Evolutionary conservation across 2,329 filamentous ascomycete genomes (phyloP).

Genomic region (Microdochium trichocladiopsis): DNA sequence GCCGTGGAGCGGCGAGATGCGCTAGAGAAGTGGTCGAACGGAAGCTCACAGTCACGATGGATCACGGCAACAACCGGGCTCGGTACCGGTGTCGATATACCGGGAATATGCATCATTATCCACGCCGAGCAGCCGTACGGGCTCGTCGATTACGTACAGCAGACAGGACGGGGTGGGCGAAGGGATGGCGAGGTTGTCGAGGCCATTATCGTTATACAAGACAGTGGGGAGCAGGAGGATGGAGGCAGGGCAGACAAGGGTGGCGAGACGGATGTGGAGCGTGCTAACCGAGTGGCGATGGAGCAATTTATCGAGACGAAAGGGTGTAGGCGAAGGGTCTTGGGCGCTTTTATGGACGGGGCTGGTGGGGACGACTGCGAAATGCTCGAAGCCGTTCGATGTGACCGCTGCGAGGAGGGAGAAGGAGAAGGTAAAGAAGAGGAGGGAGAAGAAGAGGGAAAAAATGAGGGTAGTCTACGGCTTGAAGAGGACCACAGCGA

Average conservation of each 20-base stretch:
- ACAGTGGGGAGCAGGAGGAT: not conserved
- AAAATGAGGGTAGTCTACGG: not conserved
- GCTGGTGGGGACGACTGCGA: not conserved
- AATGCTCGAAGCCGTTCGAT: not conserved
- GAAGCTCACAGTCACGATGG: not conserved
- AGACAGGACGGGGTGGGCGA: not conserved
- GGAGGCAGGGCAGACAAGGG: not conserved
- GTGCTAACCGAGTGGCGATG: not conserved
- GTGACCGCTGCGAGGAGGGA: not conserved
- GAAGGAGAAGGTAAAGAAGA: not conserved
- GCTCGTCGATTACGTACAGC: not conserved
- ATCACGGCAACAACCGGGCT: not conserved
- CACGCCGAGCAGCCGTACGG: not conserved
- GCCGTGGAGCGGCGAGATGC: not conserved
- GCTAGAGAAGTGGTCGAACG: not conserved
- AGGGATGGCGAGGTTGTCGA: not conserved
- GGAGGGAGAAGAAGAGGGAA: not conserved
- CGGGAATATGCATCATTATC: not conserved
- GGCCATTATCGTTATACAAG: not conserved
- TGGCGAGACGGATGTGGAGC: not conserved
- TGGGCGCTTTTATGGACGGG: not conserved
- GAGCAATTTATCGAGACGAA: not conserved
- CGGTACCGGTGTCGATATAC: not conserved
- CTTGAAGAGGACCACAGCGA: not conserved
- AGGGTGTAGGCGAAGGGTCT: not conserved